Base-by-base conservation (phyloP, 805 yeast genomes). In the Pichia paraexigua region DNA sequence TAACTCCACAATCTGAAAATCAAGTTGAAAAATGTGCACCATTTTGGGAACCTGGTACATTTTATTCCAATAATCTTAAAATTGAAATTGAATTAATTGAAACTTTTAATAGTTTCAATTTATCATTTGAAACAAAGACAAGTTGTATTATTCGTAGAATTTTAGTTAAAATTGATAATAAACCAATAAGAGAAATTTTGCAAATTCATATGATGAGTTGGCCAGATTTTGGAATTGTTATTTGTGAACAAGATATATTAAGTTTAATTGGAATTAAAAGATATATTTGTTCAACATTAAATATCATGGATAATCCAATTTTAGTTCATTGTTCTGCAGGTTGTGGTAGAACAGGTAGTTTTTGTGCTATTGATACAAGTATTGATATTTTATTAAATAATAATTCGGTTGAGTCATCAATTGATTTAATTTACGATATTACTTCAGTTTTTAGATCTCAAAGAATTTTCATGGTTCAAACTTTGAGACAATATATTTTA, bases 301-400 rank as follows among this genome's bases (percentile, higher is more conserved):
- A 55, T 15, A 17, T 40, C 17, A 48, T 53, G 18, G 22, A 48
- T 2, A 48, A 47, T 13, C 92, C 94, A 21, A 75, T 82, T 7
- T 63, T 89, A 45, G 87, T 86, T 25, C 98, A 92, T 67, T 92
- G 99, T 63, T 88, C 96, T 8, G 98, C 98, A 1, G 99, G 99
- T 0, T 90, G 96, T 63, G 99, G 99, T 20, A 73, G 99, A 52
- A 89, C 98, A 0, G 99, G 99, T 2, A 87, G 96, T 1, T 85
- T 83, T 62, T 80, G 90, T 55, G 79, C 89, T 1, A 69, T 85
- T 22, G 95, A 87, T 61, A 74, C 83, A 0, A 71, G 75, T 22
- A 67, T 80, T 37, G 77, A 83, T 32, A 30, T 32, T 13, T 12
- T 48, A 17, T 40, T 42, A 17, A 43, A 49, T 35, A 43, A 43